Evolutionary conservation across 306 rosid species (phyloP).

Genomic region (Adenanthera pavonina): DNA sequence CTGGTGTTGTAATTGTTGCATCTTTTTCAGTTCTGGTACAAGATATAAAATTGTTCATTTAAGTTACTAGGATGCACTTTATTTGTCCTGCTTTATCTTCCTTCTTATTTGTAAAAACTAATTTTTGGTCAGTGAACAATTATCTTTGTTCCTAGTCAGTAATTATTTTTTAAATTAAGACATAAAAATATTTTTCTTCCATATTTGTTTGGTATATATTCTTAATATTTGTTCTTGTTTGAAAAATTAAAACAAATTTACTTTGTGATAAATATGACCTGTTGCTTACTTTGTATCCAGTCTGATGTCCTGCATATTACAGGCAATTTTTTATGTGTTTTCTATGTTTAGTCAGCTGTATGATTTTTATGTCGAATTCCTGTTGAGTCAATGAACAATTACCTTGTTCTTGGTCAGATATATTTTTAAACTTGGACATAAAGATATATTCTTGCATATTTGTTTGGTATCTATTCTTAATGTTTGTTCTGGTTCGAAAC

Average conservation of each 20-base stretch:
- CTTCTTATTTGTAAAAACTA: background rate
- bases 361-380: background rate
- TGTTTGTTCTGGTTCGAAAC: no score
- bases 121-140: background rate
- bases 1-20: slow-evolving; percentile 72
- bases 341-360: background rate
- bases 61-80: background rate
- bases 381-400: background rate
- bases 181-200: background rate
- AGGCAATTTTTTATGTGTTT: background rate
- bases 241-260: slow-evolving; percentile 2
- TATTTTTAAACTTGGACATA: background rate
- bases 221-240: background rate
- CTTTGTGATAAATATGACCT: background rate
- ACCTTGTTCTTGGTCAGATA: background rate
- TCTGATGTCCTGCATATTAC: background rate
- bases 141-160: background rate
- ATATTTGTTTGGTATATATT: background rate
- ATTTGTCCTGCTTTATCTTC: slow-evolving; percentile 4
- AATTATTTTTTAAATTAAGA: background rate
- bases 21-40: slow-evolving; percentile 80
- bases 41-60: slow-evolving; percentile 20
- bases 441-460: background rate
- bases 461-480: background rate
- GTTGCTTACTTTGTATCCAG: background rate